Base-by-base conservation (phyloP, 2,329 filamentous ascomycete genomes). In the Bipolaris bicolor region DNA sequence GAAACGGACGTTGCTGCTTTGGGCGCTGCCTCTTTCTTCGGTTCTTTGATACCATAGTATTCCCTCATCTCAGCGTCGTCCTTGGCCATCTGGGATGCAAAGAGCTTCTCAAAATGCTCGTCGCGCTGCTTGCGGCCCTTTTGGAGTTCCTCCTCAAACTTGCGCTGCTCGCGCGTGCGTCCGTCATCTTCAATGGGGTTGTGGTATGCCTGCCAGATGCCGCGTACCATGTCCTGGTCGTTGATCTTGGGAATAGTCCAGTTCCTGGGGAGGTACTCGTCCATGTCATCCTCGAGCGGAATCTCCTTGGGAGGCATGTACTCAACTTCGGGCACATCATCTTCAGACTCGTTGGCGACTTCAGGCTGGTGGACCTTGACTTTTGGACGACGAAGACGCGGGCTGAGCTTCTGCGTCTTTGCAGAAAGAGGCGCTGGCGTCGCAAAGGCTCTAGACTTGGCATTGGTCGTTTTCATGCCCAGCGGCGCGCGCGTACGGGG, bases 381-480 rank as follows among this genome's bases (percentile, higher is more conserved):
- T 74, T 81, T 78, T 64, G 81, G 72, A 73, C 81, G 70, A 71
- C 76, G 75, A 67, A 80, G 57, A 81, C 88, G 87, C 4, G 82
- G 80, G 15, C 85, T 88, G 1, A 86, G 86, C 76, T 88, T 89
- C 62, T 86, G 83, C 0, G 87, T 87, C 77, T 88, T 89, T 60
- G 88, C 87, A 10, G 73, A 65, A 84, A 88, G 89, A 31, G 84
- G 88, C 29, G 85, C 88, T 6, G 85, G 85, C 3, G 87, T 88
- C 62, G 90, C 88, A 64, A 87, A 84, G 48, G 82, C 83, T 72
- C 82, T 86, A 58, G 88, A 85, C 81, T 96, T 98, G 52, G 91
- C 92, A 76, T 99, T 99, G 50, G 95, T 98, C 1, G 94, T 98
- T 78, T 99, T 99, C 82, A 91, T 89, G 33, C 94, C 94, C 46